Evolutionary conservation across 805 yeast genomes (phyloP).

Genomic region (Teunomyces aglyptinius): DNA sequence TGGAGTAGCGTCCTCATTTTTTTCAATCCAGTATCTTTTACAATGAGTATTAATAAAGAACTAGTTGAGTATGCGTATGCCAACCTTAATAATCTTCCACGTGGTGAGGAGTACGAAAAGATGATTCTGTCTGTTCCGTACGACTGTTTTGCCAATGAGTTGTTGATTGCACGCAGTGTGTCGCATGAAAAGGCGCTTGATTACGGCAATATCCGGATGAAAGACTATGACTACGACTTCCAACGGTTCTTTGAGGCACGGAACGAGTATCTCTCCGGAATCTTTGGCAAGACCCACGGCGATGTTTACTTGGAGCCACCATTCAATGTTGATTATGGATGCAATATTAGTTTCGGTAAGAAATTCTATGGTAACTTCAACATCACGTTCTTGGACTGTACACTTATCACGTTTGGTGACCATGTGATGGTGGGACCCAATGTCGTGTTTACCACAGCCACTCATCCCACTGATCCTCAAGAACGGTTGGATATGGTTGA

Average conservation of each 20-base stretch:
- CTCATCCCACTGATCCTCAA: constrained; percentile 57
- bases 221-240: constrained; percentile 27
- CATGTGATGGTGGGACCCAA: constrained; percentile 63
- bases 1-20: not conserved
- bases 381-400: constrained; percentile 53
- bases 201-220: constrained; percentile 31
- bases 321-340: constrained; percentile 64
- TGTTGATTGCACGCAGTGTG: constrained; percentile 25
- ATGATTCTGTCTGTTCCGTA: constrained; percentile 56
- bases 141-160: constrained; percentile 29
- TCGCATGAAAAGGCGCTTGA: constrained; percentile 38
- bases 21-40: not conserved
- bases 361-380: constrained; percentile 61
- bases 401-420: constrained; percentile 60
- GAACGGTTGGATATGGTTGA: constrained; percentile 47
- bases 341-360: constrained; percentile 56
- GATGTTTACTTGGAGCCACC: constrained; percentile 54
- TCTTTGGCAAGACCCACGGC: constrained; percentile 51
- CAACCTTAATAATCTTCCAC: constrained; percentile 33
- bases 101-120: constrained; percentile 46
- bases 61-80: constrained; percentile 34
- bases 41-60: constrained; percentile 23
- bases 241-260: constrained; percentile 36
- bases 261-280: constrained; percentile 26
- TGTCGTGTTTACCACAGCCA: constrained; percentile 57